phyloP scores from a whole-genome alignment of 257 asterid species.

The Primulina huaijiensis region DNA sequence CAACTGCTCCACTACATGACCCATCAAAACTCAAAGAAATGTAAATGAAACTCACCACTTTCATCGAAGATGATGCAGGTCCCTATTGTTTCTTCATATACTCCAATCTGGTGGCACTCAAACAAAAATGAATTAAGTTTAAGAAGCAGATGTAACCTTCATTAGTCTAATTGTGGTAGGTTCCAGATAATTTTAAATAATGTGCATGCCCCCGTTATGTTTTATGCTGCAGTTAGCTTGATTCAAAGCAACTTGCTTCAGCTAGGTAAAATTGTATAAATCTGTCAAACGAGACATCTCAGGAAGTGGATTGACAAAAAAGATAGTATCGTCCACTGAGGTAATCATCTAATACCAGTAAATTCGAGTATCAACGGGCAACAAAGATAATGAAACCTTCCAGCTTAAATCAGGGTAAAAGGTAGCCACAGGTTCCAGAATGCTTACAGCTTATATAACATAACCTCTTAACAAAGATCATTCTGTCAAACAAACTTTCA shows the following conservation, averaged over 20 bases:
- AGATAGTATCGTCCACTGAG: neutral
- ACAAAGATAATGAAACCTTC: conserved; percentile 15
- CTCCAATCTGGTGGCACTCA: conserved; percentile 55
- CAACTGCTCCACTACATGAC: neutral
- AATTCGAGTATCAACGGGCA: neutral
- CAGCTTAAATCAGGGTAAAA: neutral
- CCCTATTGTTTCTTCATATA: conserved; percentile 81
- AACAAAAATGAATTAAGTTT: neutral
- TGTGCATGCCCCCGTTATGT: neutral
- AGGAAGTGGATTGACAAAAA: neutral
- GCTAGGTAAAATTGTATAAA: neutral
- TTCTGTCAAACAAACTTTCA: neutral
- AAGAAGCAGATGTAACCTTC: neutral
- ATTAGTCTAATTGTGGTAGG: neutral
- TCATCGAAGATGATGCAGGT: conserved; percentile 71
- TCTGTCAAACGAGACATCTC: neutral
- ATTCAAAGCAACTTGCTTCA: neutral
- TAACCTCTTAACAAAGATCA: neutral
- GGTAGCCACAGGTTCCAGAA: neutral
- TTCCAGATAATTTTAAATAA: neutral
- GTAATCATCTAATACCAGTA: neutral
- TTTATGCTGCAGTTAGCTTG: neutral
- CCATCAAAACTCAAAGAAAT: neutral
- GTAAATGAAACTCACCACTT: conserved; percentile 53
- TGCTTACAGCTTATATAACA: neutral